Evolutionary conservation across 306 rosid genomes (phyloP).

Genomic region (Quercus mongolica): DNA sequence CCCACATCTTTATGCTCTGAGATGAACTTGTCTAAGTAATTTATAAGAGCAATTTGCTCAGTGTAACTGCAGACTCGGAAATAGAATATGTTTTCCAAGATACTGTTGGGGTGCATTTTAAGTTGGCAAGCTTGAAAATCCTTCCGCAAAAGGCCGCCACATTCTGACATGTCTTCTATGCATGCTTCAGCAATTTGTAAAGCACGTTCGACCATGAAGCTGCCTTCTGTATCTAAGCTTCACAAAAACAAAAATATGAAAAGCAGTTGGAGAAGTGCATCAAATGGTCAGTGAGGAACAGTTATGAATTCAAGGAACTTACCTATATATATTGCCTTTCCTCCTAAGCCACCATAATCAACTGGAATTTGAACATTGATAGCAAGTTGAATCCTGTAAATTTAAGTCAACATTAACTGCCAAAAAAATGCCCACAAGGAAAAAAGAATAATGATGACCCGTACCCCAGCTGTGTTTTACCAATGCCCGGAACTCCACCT

Average conservation of each 20-base stretch:
- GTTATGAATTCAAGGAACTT: constrained; percentile 15
- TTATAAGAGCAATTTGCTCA: constrained; percentile 83
- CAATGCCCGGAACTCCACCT: constrained; percentile 98
- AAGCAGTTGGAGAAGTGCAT: constrained; percentile 13
- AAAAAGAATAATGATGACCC: constrained; percentile 16
- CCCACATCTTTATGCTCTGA: constrained; percentile 58
- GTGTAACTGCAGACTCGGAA: constrained; percentile 88
- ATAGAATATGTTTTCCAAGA: constrained; percentile 75
- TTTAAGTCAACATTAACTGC: constrained; percentile 15
- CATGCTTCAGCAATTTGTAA: constrained; percentile 90
- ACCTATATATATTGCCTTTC: constrained; percentile 92
- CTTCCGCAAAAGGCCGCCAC: constrained; percentile 45
- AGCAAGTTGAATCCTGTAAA: constrained; percentile 86
- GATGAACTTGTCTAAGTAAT: constrained; percentile 82
- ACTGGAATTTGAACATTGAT: constrained; percentile 86
- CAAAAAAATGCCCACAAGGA: constrained; percentile 3
- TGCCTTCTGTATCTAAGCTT: constrained; percentile 83
- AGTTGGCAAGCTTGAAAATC: constrained; percentile 39
- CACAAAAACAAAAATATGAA: constrained; percentile 20
- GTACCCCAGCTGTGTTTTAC: constrained; percentile 97
- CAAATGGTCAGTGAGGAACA: constrained; percentile 12
- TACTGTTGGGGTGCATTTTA: constrained; percentile 53
- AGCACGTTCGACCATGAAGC: constrained; percentile 95
- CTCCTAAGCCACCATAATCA: constrained; percentile 79
- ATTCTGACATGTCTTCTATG: constrained; percentile 61